Conservation (phyloP, 106 monocot genomes). For the Apostasia ramifera region DNA sequence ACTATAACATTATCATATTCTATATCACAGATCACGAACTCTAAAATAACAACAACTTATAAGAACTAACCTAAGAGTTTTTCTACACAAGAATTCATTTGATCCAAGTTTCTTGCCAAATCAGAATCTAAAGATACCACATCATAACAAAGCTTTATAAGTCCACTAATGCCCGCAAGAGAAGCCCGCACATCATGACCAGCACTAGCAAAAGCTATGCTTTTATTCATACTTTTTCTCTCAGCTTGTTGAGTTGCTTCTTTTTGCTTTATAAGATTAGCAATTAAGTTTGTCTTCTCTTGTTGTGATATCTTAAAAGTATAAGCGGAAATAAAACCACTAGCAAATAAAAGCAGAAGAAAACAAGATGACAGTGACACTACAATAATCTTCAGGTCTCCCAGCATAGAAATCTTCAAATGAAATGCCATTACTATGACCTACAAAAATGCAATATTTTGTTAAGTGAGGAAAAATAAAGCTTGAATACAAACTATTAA, state of each 20-base stretch:
- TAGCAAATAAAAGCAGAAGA: slow-evolving; percentile 19
- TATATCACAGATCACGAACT: no score
- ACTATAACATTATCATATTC: no score
- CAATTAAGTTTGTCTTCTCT: slow-evolving; percentile 18
- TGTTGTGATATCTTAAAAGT: slow-evolving; percentile 15
- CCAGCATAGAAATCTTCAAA: neutral
- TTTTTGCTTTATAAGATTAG: slow-evolving; percentile 58
- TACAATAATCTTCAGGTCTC: slow-evolving; percentile 10
- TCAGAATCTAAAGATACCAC: slow-evolving; percentile 23
- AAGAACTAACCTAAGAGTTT: slow-evolving; percentile 47
- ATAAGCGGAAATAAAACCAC: slow-evolving; percentile 12
- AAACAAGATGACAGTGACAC: slow-evolving; percentile 9
- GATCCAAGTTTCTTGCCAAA: slow-evolving; percentile 37
- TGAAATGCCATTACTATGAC: slow-evolving; percentile 14
- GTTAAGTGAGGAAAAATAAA: neutral
- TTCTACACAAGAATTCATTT: slow-evolving; percentile 51
- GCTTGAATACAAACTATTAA: neutral
- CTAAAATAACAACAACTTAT: neutral
- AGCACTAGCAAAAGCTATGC: slow-evolving; percentile 69
- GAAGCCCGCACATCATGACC: slow-evolving; percentile 76
- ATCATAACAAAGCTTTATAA: slow-evolving; percentile 45
- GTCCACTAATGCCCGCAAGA: slow-evolving; percentile 48
- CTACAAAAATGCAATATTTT: slow-evolving; percentile 18
- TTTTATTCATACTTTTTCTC: slow-evolving; percentile 95
- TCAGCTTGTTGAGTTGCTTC: slow-evolving; percentile 83